Evolutionary conservation across 2,329 filamentous ascomycete species (phyloP), one percentile per base, ranked within the genome.

Genomic region (Penicillium fuscoglaucum): DNA sequence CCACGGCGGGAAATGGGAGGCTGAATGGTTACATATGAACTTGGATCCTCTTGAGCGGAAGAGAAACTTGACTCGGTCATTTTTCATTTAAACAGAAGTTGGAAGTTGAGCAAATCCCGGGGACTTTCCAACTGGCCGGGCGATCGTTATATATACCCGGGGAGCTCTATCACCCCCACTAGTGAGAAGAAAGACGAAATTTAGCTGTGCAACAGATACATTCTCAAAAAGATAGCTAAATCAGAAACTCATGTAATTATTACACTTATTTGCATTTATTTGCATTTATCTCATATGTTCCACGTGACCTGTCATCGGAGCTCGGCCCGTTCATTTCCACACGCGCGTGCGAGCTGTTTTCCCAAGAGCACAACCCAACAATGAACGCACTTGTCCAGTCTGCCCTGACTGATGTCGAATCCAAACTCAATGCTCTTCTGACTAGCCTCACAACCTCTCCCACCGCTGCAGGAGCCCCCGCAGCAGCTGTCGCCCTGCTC

Each of bases 1-100:
- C 80, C 80, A 49, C 75, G 73, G 33, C 80, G 77, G n/a, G 81
- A 81, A 6, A 83, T 74, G 26, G 81, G 82, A 21, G 76, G 72
- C n/a, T 72, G 70, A 0, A 72, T 40, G 17, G 62, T 39, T 15
- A 68, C 33, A 29, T 61, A 8, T 29, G 3, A 50, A 31, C 6
- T 50, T 39, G 24, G 65, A 10, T 44, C 55, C 19, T 37, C 66
- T 31, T 13, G 46, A 37, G 12, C 21, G 10, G 49, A 63, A 1
- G 57, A 54, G 1, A 58, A 31, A 4, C 17, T 31, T 46, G 50
- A 19, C 13, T 31, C 17, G 2, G 15, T 17, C 55, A 57, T 53
- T 15, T 9, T n/a, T 47, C 5, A 35, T 6, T 19, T 4, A 9
- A 13, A 28, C 17, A 31, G 37, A 43, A 53, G 28, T 24, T 52